Base-by-base conservation (phyloP, 2,329 filamentous ascomycete genomes). In the Domatiomyces globalis region DNA sequence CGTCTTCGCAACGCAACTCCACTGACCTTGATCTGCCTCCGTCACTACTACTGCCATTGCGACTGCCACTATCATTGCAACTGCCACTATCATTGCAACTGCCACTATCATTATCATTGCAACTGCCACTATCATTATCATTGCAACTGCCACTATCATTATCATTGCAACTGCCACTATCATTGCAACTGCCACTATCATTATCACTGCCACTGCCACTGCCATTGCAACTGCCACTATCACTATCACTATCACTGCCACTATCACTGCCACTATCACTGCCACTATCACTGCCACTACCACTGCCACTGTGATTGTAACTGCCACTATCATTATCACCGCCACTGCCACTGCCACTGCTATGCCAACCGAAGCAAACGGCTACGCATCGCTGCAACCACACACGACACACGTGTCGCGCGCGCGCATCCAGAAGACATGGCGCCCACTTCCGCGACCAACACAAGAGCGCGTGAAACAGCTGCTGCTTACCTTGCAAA, bases 381-480 rank as follows among this genome's bases (percentile, higher is more conserved):
- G 27, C 45, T 33, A 33, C 27, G 20, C 45, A 17, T 29, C 17
- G 7, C 45, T 47, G 7, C 29, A 22, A 12, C 45, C 45, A 8
- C 19, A 33, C 8, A 47, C 45, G 2, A 12, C 29, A 12, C 29
- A 22, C 19, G n/a, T 47, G 9, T 33, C 45, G 20, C 17, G 20
- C 19, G 8, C 7, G 7, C 45, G 45, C 27, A 70, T 72, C 58
- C 69, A 69, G 48, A 64, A 67, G 42, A 71, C 71, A 65, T 72
- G 70, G 70, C 63, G 66, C 10, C 68, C 70, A 4, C 63, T 72
- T 2, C 66, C 69, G 1, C 67, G 69, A 27, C 62, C 67, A 1
- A 65, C 65, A 2, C 70, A 71, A 56, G 68, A 68, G 42, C 70
- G 67, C 49, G 62, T 72, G 45, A 63, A 64, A 36, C 67, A 67